phyloP scores from a whole-genome alignment of 371 early-diverging fungal genomes.

The Rhizopus microsporus region DNA sequence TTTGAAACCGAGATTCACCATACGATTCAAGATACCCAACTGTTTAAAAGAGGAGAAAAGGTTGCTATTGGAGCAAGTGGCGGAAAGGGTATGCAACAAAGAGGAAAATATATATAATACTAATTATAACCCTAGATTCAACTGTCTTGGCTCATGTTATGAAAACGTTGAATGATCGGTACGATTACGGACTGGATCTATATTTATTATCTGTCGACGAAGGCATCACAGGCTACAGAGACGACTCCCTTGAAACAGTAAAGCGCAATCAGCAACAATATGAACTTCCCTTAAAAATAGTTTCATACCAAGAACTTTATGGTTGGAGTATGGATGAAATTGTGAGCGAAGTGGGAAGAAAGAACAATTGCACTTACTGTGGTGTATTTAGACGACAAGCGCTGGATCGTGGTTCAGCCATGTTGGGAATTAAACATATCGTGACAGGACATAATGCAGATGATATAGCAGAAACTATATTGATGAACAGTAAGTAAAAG shows the following conservation, averaged over 20 bases:
- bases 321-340: slow-evolving; percentile 99
- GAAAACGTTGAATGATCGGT: slow-evolving; percentile 92
- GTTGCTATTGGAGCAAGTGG: slow-evolving; percentile 99
- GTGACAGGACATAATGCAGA: slow-evolving; percentile 99
- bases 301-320: slow-evolving; percentile 95
- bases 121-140: slow-evolving; percentile 71
- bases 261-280: slow-evolving; percentile 96
- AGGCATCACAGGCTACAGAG: slow-evolving; percentile 99
- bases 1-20: slow-evolving; percentile 98
- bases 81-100: slow-evolving; percentile 80
- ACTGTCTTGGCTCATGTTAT: slow-evolving; percentile 98
- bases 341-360: slow-evolving; percentile 92
- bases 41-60: slow-evolving; percentile 90
- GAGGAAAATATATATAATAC: background rate
- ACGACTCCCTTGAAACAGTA: slow-evolving; percentile 98
- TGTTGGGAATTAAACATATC: slow-evolving; percentile 93
- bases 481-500: slow-evolving; percentile 93
- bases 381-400: slow-evolving; percentile 99
- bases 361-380: slow-evolving; percentile 99
- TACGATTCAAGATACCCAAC: slow-evolving; percentile 81
- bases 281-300: slow-evolving; percentile 89
- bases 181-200: slow-evolving; percentile 93
- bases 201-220: slow-evolving; percentile 98
- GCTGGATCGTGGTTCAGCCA: slow-evolving; percentile 94
- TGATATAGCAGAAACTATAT: slow-evolving; percentile 99